Conservation (phyloP, 2,329 filamentous ascomycete genomes). For the Colletotrichum eleusines region DNA sequence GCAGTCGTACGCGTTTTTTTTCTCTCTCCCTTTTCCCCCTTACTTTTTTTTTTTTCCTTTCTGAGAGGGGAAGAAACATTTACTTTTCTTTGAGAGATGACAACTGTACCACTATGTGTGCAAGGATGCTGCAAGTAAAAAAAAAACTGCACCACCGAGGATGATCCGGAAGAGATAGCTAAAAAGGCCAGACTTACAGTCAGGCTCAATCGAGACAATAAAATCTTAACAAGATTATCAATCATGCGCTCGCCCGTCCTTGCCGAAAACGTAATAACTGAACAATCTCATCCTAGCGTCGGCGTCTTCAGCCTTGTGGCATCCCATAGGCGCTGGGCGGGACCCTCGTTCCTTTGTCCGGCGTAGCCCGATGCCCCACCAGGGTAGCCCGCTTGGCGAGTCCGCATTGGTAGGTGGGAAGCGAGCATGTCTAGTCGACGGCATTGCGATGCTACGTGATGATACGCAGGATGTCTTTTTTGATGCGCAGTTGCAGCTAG, state of each 20-base stretch:
- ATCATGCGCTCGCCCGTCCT: background rate
- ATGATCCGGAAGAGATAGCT: background rate
- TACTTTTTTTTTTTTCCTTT: background rate
- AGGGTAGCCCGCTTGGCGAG: constrained; percentile 15
- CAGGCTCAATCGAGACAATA: background rate
- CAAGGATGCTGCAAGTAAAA: constrained; percentile 19
- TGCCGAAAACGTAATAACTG: background rate
- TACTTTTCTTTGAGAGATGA: background rate
- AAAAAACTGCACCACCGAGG: constrained; percentile 8
- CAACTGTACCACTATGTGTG: constrained; percentile 30
- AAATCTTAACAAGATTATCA: constrained; percentile 3
- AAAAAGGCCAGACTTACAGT: constrained; percentile 1
- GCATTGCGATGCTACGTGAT: constrained; percentile 20
- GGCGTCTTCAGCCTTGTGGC: background rate
- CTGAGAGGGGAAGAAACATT: background rate
- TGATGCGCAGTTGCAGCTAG: constrained; percentile 12
- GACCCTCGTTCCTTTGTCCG: constrained; percentile 6
- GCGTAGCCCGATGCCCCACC: constrained; percentile 12
- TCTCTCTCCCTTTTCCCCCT: too few relatives aligned
- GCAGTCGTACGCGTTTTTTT: constrained; percentile 10
- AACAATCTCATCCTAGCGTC: background rate
- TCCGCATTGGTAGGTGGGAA: constrained; percentile 4
- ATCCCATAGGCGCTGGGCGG: background rate
- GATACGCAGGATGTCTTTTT: constrained; percentile 4
- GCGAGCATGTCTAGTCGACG: constrained; percentile 1